Evolutionary conservation across 306 rosid species (phyloP), one percentile per base, ranked within the genome.

Genomic region (Prunus kanzakura): DNA sequence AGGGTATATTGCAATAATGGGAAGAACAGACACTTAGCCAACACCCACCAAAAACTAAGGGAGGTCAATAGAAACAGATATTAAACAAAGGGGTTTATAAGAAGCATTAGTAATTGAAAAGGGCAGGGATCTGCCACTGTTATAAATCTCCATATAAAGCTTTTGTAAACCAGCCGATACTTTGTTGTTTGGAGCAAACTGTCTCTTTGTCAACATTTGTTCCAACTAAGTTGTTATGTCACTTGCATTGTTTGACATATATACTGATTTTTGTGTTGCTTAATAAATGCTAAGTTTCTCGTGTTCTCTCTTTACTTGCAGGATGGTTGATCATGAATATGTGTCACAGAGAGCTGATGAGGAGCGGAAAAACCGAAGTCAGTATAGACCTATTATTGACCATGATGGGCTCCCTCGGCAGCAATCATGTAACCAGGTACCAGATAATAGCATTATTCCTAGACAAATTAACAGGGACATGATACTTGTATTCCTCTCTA

Each of bases 331-430:
- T 86, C 87, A 86, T 86, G 78, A 82, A 67, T 80, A 81, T 87
- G 52, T 90, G 77, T 76, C 86, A 20, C 88, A 77, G 76, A 90
- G 83, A 80, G 97, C 97, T 61, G 75, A 76, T 38, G 91, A 90
- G 80, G 96, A 92, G 81, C 83, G 98, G 73, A 77, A 71, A 25
- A 85, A 72, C 57, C 91, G 90, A 13, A 71, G 73, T 61, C 77
- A 85, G 75, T 92, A 92, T 85, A 89, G 84, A 75, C 91, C 97
- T 65, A 69, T 95, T 77, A 83, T 95, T 85, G 98, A 92, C 66
- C 90, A 90, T 77, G 98, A 95, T 76, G 89, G 96, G 50, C 80
- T 95, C 70, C 93, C 84, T 72, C 86, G 81, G 66, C 92, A 84
- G 41, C 78, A 60, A 75, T 77, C 82, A 47, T 65, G 71, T 65